A percentile compares a stretch with the other conserved stretches of the same genome.
Conservation (phyloP, 2,329 filamentous ascomycete genomes). For the Paradendryphiella salina region DNA sequence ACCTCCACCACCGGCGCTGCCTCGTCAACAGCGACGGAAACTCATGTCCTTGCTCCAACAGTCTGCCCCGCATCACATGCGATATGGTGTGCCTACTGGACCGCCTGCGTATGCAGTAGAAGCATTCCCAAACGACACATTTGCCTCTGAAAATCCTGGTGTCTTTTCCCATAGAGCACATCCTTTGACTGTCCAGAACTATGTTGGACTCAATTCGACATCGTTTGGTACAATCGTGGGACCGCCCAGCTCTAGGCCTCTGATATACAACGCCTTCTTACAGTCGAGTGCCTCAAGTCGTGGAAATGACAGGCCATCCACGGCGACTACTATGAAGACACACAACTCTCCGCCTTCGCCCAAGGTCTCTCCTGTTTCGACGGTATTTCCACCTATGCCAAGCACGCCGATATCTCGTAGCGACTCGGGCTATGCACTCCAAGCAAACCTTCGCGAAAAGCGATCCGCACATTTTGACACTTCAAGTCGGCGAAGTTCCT, state of each 20-base stretch:
- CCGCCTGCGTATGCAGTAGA: slow-evolving; percentile 92
- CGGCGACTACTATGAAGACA: slow-evolving; percentile 43
- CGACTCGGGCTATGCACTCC: slow-evolving; percentile 87
- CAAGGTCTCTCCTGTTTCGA: slow-evolving; percentile 73
- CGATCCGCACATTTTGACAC: slow-evolving; percentile 90
- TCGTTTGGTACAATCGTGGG: slow-evolving; percentile 74
- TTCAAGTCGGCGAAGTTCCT: slow-evolving; percentile 83
- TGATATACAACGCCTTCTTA: slow-evolving; percentile 90
- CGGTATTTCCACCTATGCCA: slow-evolving; percentile 74
- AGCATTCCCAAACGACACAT: slow-evolving; percentile 86
- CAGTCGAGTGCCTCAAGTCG: slow-evolving; percentile 69
- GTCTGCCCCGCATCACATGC: slow-evolving; percentile 85
- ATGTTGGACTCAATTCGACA: slow-evolving; percentile 86
- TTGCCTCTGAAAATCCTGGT: slow-evolving; percentile 80
- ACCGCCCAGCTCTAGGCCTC: slow-evolving; percentile 56
- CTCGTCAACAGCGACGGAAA: slow-evolving; percentile 87
- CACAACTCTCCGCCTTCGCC: slow-evolving; percentile 60
- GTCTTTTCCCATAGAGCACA: slow-evolving; percentile 75
- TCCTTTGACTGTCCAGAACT: slow-evolving; percentile 76
- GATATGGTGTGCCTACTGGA: slow-evolving; percentile 82
- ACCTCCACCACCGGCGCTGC: slow-evolving; percentile 73
- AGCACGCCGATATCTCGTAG: slow-evolving; percentile 81
- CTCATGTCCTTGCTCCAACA: slow-evolving; percentile 84
- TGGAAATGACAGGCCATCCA: slow-evolving; percentile 70
- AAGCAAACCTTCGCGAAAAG: slow-evolving; percentile 87